Evolutionary conservation across 2,329 filamentous ascomycete genomes (phyloP).

Genomic region (Elsinoe necatrix): DNA sequence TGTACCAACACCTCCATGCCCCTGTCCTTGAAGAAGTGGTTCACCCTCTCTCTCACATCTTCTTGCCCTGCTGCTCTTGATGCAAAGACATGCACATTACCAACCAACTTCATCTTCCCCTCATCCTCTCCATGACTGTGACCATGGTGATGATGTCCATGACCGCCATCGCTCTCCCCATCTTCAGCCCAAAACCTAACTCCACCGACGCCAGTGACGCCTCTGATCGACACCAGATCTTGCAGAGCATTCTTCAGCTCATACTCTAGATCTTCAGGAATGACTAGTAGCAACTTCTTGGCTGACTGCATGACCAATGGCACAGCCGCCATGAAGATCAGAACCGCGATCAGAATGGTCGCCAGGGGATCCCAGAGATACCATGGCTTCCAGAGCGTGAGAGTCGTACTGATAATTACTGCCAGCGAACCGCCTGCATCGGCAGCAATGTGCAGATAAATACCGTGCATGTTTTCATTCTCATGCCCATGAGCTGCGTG

Average conservation of each 20-base stretch:
- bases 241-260: conserved; percentile 76
- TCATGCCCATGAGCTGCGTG: conserved; percentile 50
- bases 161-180: conserved; percentile 33
- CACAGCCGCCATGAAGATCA: conserved; percentile 87
- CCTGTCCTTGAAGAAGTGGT: conserved; percentile 59
- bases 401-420: conserved; percentile 81
- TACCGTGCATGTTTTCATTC: conserved; percentile 97
- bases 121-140: conserved; percentile 22
- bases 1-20: conserved; percentile 79
- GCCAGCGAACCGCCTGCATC: conserved; percentile 91
- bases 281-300: conserved; percentile 70
- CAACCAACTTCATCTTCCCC: conserved; percentile 50
- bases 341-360: conserved; percentile 82
- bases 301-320: conserved; percentile 82
- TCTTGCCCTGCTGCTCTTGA: conserved; percentile 64
- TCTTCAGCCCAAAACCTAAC: conserved; percentile 93
- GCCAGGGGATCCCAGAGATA: conserved; percentile 90
- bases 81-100: conserved; percentile 79
- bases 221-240: conserved; percentile 71
- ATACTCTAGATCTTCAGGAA: conserved; percentile 81
- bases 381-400: conserved; percentile 85
- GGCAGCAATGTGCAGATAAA: conserved; percentile 89
- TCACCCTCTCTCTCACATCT: conserved; percentile 72
- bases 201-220: conserved; percentile 75
- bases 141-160: conserved; percentile 25